phyloP scores from a whole-genome alignment of 371 early-diverging fungal species.

The Umbelopsis sp. region DNA sequence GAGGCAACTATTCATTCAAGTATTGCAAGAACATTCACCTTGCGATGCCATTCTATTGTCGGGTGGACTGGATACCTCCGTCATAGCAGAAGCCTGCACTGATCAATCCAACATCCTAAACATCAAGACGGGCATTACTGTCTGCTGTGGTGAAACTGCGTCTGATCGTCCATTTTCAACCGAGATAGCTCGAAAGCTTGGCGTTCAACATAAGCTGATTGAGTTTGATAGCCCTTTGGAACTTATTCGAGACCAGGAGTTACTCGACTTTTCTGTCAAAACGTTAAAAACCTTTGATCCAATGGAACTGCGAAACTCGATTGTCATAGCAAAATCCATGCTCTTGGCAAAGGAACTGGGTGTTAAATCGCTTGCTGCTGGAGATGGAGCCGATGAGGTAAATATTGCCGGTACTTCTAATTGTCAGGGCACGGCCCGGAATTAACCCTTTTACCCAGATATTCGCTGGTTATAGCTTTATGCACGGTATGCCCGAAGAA shows the following conservation, averaged over 20 bases:
- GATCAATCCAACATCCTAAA: background rate
- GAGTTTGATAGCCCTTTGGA: constrained; percentile 26
- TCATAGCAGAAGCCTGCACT: constrained; percentile 45
- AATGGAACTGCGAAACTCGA: constrained; percentile 63
- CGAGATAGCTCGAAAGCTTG: constrained; percentile 38
- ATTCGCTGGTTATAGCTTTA: constrained; percentile 63
- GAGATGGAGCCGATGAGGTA: constrained; percentile 62
- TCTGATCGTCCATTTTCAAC: constrained; percentile 50
- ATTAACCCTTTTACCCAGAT: constrained; percentile 20
- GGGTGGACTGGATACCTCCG: constrained; percentile 65
- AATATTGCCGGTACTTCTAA: background rate
- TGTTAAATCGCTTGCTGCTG: constrained; percentile 47
- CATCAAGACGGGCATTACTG: constrained; percentile 25
- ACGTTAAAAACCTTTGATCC: constrained; percentile 59
- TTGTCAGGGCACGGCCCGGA: background rate
- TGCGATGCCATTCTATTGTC: constrained; percentile 57
- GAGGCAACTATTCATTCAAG: background rate
- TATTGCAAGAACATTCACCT: constrained; percentile 31
- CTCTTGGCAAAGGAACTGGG: constrained; percentile 40
- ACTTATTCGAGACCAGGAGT: constrained; percentile 31
- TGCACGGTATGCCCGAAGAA: constrained; percentile 44
- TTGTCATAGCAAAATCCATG: constrained; percentile 51
- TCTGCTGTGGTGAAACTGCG: constrained; percentile 41
- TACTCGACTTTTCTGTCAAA: constrained; percentile 42
- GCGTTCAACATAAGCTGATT: constrained; percentile 42